phyloP scores from a whole-genome alignment of 805 yeast species.

The Starmera caribaea region DNA sequence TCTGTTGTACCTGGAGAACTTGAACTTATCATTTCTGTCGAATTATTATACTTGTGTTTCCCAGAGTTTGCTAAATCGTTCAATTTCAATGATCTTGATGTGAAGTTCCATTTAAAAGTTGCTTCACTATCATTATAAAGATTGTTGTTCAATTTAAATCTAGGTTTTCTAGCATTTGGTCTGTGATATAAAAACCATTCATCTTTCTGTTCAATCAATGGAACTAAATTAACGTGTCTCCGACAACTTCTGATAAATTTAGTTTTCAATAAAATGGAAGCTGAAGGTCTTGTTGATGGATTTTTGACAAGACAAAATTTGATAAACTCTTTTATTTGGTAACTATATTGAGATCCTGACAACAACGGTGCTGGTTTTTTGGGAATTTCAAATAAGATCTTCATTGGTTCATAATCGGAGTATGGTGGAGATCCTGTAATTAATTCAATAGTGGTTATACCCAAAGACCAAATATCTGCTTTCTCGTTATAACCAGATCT shows the following conservation, averaged over 20 bases:
- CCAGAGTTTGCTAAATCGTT: constrained; percentile 2
- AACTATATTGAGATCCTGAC: constrained; percentile 32
- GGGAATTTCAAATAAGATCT: constrained; percentile 65
- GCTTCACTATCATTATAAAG: constrained; percentile 18
- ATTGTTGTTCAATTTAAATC: constrained; percentile 23
- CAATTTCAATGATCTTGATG: constrained; percentile 3
- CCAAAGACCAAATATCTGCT: constrained; percentile 94
- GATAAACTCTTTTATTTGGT: constrained; percentile 44
- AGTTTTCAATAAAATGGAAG: constrained; percentile 42
- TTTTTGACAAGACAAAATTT: constrained; percentile 56
- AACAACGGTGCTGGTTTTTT: constrained; percentile 52
- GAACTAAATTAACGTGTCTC: constrained; percentile 21
- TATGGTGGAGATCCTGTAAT: constrained; percentile 78
- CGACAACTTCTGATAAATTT: constrained; percentile 36
- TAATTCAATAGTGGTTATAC: constrained; percentile 84
- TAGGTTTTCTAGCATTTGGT: constrained; percentile 25
- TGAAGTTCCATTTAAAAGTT: constrained; percentile 17
- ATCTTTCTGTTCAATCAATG: constrained; percentile 31
- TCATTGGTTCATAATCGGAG: constrained; percentile 64
- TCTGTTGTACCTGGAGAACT: constrained; percentile 2
- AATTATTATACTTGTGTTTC: not conserved
- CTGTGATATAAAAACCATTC: constrained; percentile 24
- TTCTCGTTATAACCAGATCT: constrained; percentile 65
- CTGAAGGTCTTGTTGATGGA: constrained; percentile 57
- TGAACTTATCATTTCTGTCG: not conserved